Percentiles rank a stretch among this genome's conserved stretches.
phyloP scores from a whole-genome alignment of 495 filamentous ascomycete species.

The Xylaria nigripes region DNA sequence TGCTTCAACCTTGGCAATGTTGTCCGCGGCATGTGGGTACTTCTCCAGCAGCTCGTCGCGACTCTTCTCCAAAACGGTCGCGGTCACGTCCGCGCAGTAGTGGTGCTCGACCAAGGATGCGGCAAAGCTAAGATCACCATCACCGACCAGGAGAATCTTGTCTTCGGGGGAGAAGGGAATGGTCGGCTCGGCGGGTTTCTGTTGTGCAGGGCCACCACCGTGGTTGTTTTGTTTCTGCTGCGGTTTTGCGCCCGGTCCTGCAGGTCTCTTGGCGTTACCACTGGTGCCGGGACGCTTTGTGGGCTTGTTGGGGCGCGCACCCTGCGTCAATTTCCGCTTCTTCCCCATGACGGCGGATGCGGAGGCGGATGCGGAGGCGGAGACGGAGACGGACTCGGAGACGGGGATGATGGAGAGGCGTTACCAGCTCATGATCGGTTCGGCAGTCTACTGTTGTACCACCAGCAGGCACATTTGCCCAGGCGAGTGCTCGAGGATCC shows the following conservation, averaged over 20 bases:
- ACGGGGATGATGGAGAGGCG: background rate
- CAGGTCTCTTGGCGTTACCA: slow-evolving; percentile 1
- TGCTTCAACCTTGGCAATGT: slow-evolving; percentile 47
- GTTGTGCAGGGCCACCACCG: slow-evolving; percentile 7
- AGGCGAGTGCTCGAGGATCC: background rate
- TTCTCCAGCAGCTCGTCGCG: slow-evolving; percentile 49
- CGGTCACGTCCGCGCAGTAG: slow-evolving; percentile 54
- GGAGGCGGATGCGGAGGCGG: background rate
- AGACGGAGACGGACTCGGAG: slow-evolving; percentile 2
- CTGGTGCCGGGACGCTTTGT: slow-evolving; percentile 6
- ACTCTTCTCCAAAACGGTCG: slow-evolving; percentile 42
- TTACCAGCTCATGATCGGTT: slow-evolving; percentile 17
- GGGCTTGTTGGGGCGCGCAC: slow-evolving; percentile 15
- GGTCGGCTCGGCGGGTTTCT: slow-evolving; percentile 42
- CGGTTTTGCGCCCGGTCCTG: slow-evolving; percentile 11
- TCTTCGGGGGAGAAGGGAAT: slow-evolving; percentile 69
- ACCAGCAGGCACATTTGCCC: background rate
- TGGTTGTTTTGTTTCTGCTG: slow-evolving; percentile 9
- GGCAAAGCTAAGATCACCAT: slow-evolving; percentile 92
- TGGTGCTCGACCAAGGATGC: slow-evolving; percentile 65
- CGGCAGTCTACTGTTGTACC: background rate
- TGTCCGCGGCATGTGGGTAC: slow-evolving; percentile 64
- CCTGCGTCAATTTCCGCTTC: slow-evolving; percentile 26
- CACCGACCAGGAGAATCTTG: slow-evolving; percentile 76
- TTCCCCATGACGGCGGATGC: slow-evolving; percentile 27